These are phyloP conservation scores for Cyberlindnera samutprakarnensis DNA, from an alignment of 805 yeast species.

Conservation along the genomic window DNA sequence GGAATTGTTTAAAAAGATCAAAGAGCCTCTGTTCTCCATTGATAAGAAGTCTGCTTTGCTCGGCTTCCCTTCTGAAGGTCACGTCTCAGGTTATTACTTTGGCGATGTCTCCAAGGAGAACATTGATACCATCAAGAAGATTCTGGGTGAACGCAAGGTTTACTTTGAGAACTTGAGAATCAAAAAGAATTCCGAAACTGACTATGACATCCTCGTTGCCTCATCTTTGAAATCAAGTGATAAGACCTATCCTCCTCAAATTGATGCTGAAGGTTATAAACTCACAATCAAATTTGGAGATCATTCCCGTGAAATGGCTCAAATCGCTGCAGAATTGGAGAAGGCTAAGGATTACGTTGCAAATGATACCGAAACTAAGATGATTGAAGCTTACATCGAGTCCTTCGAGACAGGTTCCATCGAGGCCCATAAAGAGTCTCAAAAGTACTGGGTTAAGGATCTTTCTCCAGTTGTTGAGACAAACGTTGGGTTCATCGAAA, in stretches of 20 bases:
- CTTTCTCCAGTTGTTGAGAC: conserved; percentile 72
- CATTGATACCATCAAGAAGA: conserved; percentile 57
- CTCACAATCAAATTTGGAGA: conserved; percentile 69
- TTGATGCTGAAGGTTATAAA: conserved; percentile 31
- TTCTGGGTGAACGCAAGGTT: conserved; percentile 53
- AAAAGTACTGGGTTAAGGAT: conserved; percentile 83
- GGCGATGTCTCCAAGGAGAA: conserved; percentile 49
- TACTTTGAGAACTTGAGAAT: conserved; percentile 80
- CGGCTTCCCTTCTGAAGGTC: conserved; percentile 77
- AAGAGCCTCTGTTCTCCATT: conserved; percentile 41
- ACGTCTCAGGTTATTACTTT: conserved; percentile 66
- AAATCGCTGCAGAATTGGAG: conserved; percentile 47
- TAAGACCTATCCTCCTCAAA: conserved; percentile 45
- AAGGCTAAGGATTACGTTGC: conserved; percentile 60
- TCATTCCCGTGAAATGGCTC: conserved; percentile 55
- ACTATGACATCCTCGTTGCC: conserved; percentile 61
- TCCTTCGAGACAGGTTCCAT: conserved; percentile 78
- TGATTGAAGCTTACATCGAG: conserved; percentile 59
- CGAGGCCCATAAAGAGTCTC: conserved; percentile 79
- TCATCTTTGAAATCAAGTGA: conserved; percentile 45
- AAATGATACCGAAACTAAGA: conserved; percentile 59
- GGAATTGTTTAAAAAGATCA: conserved; percentile 30
- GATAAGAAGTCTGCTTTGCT: conserved; percentile 43
- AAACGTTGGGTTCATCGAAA: conserved; percentile 86
- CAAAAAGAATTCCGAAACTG: conserved; percentile 39